Conservation (phyloP, 176 grass and related monocot genomes). For the Poa pratensis region DNA sequence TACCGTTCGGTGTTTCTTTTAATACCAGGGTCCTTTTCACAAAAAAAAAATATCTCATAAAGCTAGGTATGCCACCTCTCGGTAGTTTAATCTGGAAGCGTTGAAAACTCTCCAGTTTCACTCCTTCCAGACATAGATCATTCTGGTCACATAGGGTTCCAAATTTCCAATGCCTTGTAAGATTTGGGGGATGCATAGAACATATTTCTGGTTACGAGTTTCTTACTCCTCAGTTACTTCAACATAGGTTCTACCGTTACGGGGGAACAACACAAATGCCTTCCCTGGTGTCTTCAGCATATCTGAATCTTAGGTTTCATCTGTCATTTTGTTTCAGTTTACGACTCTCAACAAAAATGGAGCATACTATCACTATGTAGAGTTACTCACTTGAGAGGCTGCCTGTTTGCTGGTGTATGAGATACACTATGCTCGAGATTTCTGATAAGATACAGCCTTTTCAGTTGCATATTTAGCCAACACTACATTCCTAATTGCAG, state of each 20-base stretch:
- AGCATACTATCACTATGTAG: background rate
- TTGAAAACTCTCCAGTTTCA: background rate
- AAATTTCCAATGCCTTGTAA: background rate
- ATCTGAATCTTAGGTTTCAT: background rate
- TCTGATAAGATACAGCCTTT: background rate
- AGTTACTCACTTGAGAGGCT: background rate
- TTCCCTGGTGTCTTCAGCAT: background rate
- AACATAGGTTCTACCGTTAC: background rate
- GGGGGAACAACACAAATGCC: background rate
- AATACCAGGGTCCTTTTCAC: too few species aligned
- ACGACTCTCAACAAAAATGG: background rate
- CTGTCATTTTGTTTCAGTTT: background rate
- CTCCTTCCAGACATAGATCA: background rate
- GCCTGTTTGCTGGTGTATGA: background rate
- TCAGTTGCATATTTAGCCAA: background rate
- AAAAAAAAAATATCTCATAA: background rate
- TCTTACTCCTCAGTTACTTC: background rate
- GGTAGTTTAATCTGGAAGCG: background rate
- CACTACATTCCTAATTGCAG: background rate
- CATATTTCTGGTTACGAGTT: background rate
- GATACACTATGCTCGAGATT: background rate
- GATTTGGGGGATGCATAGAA: background rate
- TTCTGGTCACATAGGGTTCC: background rate
- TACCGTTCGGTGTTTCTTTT: too few species aligned
- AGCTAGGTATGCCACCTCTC: constrained; percentile 10